Conservation (phyloP, 345 rosid species). For the Mercurialis annua region DNA sequence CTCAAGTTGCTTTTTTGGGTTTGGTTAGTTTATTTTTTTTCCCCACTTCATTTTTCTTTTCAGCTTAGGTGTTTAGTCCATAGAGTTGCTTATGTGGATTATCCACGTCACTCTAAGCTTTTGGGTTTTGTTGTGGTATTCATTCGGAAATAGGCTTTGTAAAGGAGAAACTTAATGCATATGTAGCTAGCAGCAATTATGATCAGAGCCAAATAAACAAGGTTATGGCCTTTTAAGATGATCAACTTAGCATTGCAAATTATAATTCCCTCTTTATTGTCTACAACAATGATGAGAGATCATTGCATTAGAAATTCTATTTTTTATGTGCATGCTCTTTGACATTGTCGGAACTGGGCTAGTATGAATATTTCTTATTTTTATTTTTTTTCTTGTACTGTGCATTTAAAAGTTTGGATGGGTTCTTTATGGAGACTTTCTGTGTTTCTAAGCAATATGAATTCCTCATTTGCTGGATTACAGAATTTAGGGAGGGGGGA, state of each 20-base stretch:
- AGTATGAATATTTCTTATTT: not conserved
- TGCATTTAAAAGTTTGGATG: conserved; percentile 5
- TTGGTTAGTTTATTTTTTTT: conserved; percentile 14
- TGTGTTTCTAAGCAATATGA: conserved; percentile 26
- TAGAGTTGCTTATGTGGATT: conserved; percentile 19
- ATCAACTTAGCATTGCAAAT: conserved; percentile 1
- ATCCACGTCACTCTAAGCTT: conserved; percentile 23
- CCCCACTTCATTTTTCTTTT: not conserved
- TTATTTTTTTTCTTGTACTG: not conserved
- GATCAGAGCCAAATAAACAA: conserved; percentile 8
- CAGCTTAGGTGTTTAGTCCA: conserved; percentile 24
- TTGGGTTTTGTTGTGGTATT: conserved; percentile 19
- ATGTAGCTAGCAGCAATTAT: conserved; percentile 10
- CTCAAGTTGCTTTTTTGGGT: conserved; percentile 36
- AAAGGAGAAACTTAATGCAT: conserved; percentile 24
- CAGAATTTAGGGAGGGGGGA: conserved; percentile 44
- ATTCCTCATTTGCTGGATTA: conserved; percentile 34
- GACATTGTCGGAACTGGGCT: not conserved
- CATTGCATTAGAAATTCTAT: not conserved
- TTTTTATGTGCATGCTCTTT: not conserved
- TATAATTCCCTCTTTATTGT: not conserved
- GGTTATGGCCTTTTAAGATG: not conserved
- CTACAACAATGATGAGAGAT: not conserved
- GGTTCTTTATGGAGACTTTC: conserved; percentile 12
- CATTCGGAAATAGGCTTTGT: conserved; percentile 19